Conservation (phyloP, 352 stramenopile genomes). For the Phytophthora brassicae region DNA sequence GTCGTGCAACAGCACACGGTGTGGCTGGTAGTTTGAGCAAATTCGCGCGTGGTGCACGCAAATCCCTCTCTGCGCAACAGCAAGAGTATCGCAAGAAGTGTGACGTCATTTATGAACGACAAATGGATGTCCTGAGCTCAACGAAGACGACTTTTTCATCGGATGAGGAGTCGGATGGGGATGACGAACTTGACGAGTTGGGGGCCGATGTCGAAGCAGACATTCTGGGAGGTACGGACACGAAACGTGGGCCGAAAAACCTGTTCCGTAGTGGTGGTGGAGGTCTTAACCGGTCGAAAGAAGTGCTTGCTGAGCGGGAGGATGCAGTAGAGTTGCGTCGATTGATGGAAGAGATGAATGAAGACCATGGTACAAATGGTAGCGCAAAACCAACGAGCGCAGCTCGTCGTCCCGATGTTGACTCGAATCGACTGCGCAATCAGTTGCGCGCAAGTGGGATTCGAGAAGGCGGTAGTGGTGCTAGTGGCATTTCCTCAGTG, state of each 20-base stretch:
- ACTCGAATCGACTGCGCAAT: constrained; percentile 59
- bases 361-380: constrained; percentile 45
- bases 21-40: constrained; percentile 76
- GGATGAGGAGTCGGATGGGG: constrained; percentile 72
- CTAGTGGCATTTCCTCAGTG: constrained; percentile 35
- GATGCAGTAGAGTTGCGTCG: constrained; percentile 77
- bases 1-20: constrained; percentile 65
- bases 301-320: constrained; percentile 71
- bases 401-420: constrained; percentile 62
- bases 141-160: constrained; percentile 66
- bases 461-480: constrained; percentile 43
- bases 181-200: constrained; percentile 71
- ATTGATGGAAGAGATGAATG: constrained; percentile 84
- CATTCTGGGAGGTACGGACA: constrained; percentile 65
- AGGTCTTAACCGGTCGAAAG: constrained; percentile 75
- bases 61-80: constrained; percentile 80
- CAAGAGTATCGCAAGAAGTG: constrained; percentile 87
- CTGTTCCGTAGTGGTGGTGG: constrained; percentile 75
- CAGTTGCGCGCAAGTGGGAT: constrained; percentile 78
- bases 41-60: constrained; percentile 76
- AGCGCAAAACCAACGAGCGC: constrained; percentile 33
- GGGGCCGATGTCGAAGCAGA: constrained; percentile 79
- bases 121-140: constrained; percentile 80
- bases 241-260: constrained; percentile 71
- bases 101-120: constrained; percentile 81